A percentile compares a stretch with the other conserved stretches of the same genome.
Conservation (phyloP, 2,329 filamentous ascomycete genomes). For the Cladobotryum mycophilum region DNA sequence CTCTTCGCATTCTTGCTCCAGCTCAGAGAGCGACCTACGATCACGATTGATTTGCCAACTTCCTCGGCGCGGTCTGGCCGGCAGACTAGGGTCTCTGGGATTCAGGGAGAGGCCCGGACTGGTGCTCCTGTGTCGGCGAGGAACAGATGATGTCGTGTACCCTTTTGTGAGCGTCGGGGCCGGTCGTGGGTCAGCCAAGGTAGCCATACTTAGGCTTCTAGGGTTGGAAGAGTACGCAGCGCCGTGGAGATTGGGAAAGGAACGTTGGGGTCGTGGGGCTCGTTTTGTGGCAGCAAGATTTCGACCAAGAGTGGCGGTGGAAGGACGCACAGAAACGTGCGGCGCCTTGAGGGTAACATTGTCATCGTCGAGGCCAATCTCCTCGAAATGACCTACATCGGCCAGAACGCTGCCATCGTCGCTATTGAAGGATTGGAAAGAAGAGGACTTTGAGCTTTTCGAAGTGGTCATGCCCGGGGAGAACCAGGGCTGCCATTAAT, state of each 20-base stretch:
- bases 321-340: constrained; percentile 34
- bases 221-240: constrained; percentile 42
- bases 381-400: constrained; percentile 82
- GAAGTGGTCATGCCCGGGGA: constrained; percentile 64
- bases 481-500: constrained; percentile 26
- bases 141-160: constrained; percentile 32
- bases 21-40: constrained; percentile 61
- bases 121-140: constrained; percentile 43
- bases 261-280: constrained; percentile 32
- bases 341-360: constrained; percentile 44
- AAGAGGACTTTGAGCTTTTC: constrained; percentile 87
- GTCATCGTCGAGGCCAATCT: constrained; percentile 76
- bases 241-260: constrained; percentile 40
- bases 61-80: constrained; percentile 45
- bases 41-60: constrained; percentile 65
- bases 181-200: constrained; percentile 30
- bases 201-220: constrained; percentile 42
- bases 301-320: constrained; percentile 24
- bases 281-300: constrained; percentile 26
- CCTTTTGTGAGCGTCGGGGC: constrained; percentile 19
- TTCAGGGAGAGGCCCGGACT: constrained; percentile 44
- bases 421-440: constrained; percentile 72
- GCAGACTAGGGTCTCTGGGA: constrained; percentile 35
- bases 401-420: constrained; percentile 64
- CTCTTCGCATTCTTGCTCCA: constrained; percentile 70